These are phyloP conservation scores for Diaporthe citrichinensis DNA, from an alignment of 2,329 filamentous ascomycete species.

Conservation along the genomic window DNA sequence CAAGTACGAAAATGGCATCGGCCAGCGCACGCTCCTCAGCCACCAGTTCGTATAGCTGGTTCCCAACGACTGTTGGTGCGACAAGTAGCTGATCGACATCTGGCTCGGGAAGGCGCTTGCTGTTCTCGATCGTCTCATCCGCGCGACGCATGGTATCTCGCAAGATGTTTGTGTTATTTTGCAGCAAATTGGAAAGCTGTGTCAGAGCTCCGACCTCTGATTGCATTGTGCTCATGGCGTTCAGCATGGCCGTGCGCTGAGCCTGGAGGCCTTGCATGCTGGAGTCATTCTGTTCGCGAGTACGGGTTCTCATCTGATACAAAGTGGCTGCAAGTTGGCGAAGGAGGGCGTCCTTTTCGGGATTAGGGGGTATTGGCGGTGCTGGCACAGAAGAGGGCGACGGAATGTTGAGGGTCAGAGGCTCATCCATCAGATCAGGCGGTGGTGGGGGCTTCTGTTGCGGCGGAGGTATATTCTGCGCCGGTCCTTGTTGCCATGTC, in stretches of 20 bases:
- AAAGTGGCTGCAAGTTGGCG: conserved; percentile 81
- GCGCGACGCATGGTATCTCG: conserved; percentile 83
- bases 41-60: conserved; percentile 90
- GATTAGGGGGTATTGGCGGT: conserved; percentile 94
- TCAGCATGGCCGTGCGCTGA: conserved; percentile 83
- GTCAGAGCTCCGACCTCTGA: conserved; percentile 80
- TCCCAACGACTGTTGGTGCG: conserved; percentile 92
- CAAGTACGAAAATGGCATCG: conserved; percentile 88
- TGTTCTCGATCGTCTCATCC: conserved; percentile 81
- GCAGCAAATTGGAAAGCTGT: conserved; percentile 78
- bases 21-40: conserved; percentile 90
- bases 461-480: conserved; percentile 43
- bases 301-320: conserved; percentile 76
- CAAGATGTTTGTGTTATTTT: conserved; percentile 83
- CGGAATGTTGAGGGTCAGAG: conserved; percentile 65
- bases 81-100: conserved; percentile 92
- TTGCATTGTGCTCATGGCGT: conserved; percentile 78
- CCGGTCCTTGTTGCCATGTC: conserved; percentile 44
- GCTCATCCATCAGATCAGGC: conserved; percentile 71
- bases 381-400: conserved; percentile 69
- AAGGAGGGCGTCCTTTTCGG: conserved; percentile 91
- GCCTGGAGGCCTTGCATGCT: conserved; percentile 82
- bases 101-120: conserved; percentile 77
- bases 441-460: conserved; percentile 59
- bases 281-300: conserved; percentile 78